Conservation (phyloP, 495 filamentous ascomycete genomes). For the Venustampulla echinocandica region DNA sequence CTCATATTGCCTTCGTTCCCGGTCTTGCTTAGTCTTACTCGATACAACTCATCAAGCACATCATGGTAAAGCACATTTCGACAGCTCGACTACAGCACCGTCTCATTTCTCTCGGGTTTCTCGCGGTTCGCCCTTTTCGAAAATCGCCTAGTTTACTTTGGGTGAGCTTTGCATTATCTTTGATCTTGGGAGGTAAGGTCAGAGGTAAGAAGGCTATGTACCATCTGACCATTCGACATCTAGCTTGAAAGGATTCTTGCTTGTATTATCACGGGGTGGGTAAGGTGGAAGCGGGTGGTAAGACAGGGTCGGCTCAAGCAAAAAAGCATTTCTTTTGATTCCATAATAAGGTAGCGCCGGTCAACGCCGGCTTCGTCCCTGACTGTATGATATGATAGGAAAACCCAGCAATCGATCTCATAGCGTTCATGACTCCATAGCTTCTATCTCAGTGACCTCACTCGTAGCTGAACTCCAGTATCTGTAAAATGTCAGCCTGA, state of each 20-base stretch:
- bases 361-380: conserved; percentile 19
- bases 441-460: conserved; percentile 46
- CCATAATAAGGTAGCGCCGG: conserved; percentile 21
- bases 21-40: conserved; percentile 3
- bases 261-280: conserved; percentile 25
- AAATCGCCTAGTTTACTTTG: conserved; percentile 3
- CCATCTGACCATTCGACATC: conserved; percentile 22
- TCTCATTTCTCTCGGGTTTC: background rate
- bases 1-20: conserved; percentile 13
- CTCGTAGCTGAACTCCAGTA: conserved; percentile 57
- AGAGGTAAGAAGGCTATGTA: conserved; percentile 51
- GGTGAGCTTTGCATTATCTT: conserved; percentile 6
- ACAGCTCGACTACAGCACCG: conserved; percentile 2
- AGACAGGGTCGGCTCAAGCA: conserved; percentile 19
- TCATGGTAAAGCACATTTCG: background rate
- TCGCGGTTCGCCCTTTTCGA: background rate
- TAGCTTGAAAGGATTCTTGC: conserved; percentile 14
- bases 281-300: conserved; percentile 18
- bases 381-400: conserved; percentile 23
- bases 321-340: conserved; percentile 23
- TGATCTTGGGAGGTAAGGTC: conserved; percentile 49
- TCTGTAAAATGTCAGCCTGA: conserved; percentile 22
- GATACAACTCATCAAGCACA: too few relatives aligned
- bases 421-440: conserved; percentile 34
- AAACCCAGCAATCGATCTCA: conserved; percentile 11